phyloP scores from a whole-genome alignment of 2,329 filamentous ascomycete genomes.

The Aureobasidium sp. region DNA sequence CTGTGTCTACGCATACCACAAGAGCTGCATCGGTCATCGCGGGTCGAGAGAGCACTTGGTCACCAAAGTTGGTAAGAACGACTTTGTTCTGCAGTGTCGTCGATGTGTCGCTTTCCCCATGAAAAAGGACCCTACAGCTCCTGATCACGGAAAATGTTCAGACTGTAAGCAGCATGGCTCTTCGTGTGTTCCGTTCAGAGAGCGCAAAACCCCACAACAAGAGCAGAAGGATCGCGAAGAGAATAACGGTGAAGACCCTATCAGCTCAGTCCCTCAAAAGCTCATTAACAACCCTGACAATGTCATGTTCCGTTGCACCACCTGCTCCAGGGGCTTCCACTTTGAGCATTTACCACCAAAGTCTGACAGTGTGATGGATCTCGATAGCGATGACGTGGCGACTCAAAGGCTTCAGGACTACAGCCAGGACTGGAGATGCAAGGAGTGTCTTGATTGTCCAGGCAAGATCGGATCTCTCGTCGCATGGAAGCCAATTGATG shows the following conservation, averaged over 20 bases:
- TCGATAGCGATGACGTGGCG: slow-evolving; percentile 42
- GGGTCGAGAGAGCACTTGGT: slow-evolving; percentile 73
- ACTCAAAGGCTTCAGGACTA: slow-evolving; percentile 64
- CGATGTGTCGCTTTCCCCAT: slow-evolving; percentile 64
- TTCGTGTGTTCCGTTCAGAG: slow-evolving; percentile 67
- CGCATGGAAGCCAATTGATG: slow-evolving; percentile 71
- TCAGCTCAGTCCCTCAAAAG: slow-evolving; percentile 51
- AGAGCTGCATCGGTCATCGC: slow-evolving; percentile 68
- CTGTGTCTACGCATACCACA: slow-evolving; percentile 77
- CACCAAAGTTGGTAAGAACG: slow-evolving; percentile 68
- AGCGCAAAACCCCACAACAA: slow-evolving; percentile 63
- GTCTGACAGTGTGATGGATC: slow-evolving; percentile 34
- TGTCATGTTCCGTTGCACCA: slow-evolving; percentile 73
- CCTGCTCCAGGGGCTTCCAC: slow-evolving; percentile 74
- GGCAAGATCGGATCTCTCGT: slow-evolving; percentile 70
- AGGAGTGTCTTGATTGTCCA: slow-evolving; percentile 58
- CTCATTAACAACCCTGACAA: slow-evolving; percentile 68
- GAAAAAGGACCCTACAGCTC: slow-evolving; percentile 61
- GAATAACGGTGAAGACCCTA: slow-evolving; percentile 71
- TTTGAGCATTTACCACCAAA: slow-evolving; percentile 66
- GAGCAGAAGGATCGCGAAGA: slow-evolving; percentile 76
- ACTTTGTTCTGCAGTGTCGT: slow-evolving; percentile 84
- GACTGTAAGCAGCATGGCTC: slow-evolving; percentile 56
- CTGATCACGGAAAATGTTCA: slow-evolving; percentile 64
- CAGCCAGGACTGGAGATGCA: slow-evolving; percentile 66